Base-by-base conservation (phyloP, 1,284 basidiomycete species). In the Trichosporon sp. region DNA sequence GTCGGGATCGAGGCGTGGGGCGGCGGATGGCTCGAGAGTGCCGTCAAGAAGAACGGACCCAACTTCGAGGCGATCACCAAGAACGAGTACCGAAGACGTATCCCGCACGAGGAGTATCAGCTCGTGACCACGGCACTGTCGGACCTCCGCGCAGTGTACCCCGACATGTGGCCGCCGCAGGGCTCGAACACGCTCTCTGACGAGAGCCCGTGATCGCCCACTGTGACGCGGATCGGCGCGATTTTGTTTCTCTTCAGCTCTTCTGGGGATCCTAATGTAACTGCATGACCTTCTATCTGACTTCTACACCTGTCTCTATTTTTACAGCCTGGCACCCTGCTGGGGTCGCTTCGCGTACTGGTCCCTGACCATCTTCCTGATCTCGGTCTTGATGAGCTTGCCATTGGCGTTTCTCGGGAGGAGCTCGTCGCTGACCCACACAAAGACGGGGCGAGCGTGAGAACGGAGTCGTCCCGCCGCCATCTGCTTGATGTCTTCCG, bases 261-360 rank as follows among this genome's bases (percentile, higher is more conserved):
- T 54, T 19, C 21, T 54, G 21, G 51, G 51, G 10, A 54, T 21
- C 21, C 51, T 35, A 21, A 61, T 61, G 56, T 37, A 11, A 37
- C 59, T 63, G 59, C 59, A 63, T 63, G 16, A 63, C 32, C 32
- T 63, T 63, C 31, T n/a, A 63, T 63, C 56, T 61, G 32, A 14
- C 56, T 35, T 63, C 59, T 63, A 35, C 59, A 10, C 4, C 56
- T 12, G 1, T 43, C 26, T 16, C 64, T 46, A 43, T 26, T 8
- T 67, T 74, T 54, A 74, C n/a, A 74, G 65, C 73, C 68, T 72
- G 19, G 71, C 64, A 32, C 54, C 68, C 32, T 32, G 48, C 66
- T 78, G 74, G 78, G 77, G 78, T 38, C 73, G 74, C 37, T 70
- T 54, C 12, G 59, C 46, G 35, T 63, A 73, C 56, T 63, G 32